Evolutionary conservation across 768 basidiomycete species (phyloP).

Genomic region (Inosperma sp.): DNA sequence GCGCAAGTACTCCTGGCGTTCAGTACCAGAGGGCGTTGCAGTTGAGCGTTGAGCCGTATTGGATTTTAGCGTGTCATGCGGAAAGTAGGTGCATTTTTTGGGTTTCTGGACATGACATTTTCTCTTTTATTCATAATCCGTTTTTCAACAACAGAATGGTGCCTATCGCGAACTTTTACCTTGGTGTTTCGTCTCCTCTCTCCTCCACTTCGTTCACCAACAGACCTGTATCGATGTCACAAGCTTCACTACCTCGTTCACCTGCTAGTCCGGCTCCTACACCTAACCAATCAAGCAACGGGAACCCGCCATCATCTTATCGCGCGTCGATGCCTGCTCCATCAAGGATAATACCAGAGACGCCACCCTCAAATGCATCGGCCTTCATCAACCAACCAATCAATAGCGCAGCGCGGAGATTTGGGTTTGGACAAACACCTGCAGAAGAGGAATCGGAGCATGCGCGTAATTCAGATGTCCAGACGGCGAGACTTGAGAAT

Average conservation of each 20-base stretch:
- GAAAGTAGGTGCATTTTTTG: conserved; percentile 66
- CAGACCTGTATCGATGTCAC: conserved; percentile 75
- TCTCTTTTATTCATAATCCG: neutral
- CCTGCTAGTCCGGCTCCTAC: conserved; percentile 35
- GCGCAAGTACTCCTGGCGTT: conserved; percentile 59
- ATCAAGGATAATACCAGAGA: conserved; percentile 36
- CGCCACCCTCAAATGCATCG: conserved; percentile 38
- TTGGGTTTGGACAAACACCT: no score
- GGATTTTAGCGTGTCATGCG: conserved; percentile 85
- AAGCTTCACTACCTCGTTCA: conserved; percentile 49
- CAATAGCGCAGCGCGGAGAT: no score
- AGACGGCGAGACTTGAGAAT: conserved; percentile 30
- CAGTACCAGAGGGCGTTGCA: conserved; percentile 96
- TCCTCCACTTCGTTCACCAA: conserved; percentile 36
- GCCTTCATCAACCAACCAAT: conserved; percentile 40
- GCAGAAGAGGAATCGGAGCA: conserved; percentile 47
- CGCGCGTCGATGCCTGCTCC: conserved; percentile 68
- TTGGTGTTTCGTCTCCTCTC: conserved; percentile 55
- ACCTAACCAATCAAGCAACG: conserved; percentile 22
- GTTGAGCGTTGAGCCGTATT: conserved; percentile 88
- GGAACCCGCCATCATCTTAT: conserved; percentile 38
- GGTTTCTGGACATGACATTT: neutral
- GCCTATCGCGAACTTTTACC: conserved; percentile 76
- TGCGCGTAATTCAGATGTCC: conserved; percentile 32
- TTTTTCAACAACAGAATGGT: conserved; percentile 84